Evolutionary conservation across 805 yeast species (phyloP).

Genomic region (Jamesozyma lodderae): DNA sequence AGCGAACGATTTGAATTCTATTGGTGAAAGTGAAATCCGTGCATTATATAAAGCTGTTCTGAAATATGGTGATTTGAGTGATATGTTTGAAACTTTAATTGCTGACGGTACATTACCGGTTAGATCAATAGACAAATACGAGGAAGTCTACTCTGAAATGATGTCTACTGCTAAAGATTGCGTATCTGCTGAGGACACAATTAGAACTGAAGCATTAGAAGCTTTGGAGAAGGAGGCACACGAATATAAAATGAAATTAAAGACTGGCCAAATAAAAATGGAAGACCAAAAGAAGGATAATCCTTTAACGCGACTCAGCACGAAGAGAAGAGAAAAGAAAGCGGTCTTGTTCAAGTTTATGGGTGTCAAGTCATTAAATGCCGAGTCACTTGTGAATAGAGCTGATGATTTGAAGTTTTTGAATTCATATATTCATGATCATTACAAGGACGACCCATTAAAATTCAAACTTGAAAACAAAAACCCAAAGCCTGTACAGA

Average conservation of each 20-base stretch:
- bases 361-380: conserved; percentile 82
- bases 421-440: conserved; percentile 41
- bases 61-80: conserved; percentile 68
- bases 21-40: conserved; percentile 81
- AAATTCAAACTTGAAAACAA: conserved; percentile 47
- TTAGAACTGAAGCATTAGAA: conserved; percentile 46
- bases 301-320: conserved; percentile 45
- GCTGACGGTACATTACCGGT: conserved; percentile 85
- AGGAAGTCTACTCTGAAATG: conserved; percentile 68
- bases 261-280: conserved; percentile 27
- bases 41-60: conserved; percentile 76
- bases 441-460: conserved; percentile 46
- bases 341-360: conserved; percentile 84
- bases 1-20: conserved; percentile 40
- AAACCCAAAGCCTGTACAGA: conserved; percentile 71
- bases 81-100: conserved; percentile 74
- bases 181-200: conserved; percentile 55
- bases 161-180: conserved; percentile 50
- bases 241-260: conserved; percentile 42
- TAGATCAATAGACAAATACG: conserved; percentile 70
- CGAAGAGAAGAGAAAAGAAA: conserved; percentile 74
- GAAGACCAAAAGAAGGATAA: conserved; percentile 32
- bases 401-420: conserved; percentile 76
- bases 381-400: conserved; percentile 74
- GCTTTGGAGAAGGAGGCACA: conserved; percentile 52